phyloP scores from a whole-genome alignment of 495 filamentous ascomycete species.

The Penicillium diatomitis region DNA sequence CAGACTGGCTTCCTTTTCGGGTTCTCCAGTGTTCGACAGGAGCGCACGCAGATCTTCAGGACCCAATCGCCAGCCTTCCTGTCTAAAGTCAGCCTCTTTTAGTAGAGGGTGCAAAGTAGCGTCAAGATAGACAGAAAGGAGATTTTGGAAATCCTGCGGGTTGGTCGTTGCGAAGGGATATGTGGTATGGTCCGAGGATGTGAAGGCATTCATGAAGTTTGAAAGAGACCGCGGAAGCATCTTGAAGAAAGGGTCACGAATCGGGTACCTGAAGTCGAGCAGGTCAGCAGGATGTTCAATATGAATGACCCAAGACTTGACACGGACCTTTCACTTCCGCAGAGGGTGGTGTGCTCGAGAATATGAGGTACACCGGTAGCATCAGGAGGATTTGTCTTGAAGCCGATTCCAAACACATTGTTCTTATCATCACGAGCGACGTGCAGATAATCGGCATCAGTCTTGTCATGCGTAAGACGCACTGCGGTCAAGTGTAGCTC shows the following conservation, averaged over 20 bases:
- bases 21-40: slow-evolving; percentile 29
- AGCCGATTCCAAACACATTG: slow-evolving; percentile 98
- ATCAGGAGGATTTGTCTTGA: slow-evolving; percentile 97
- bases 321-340: slow-evolving; percentile 85
- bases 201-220: slow-evolving; percentile 99
- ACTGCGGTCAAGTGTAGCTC: slow-evolving; percentile 89
- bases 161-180: slow-evolving; percentile 99
- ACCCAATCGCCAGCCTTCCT: slow-evolving; percentile 94
- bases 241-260: slow-evolving; percentile 98
- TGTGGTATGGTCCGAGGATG: slow-evolving; percentile 89
- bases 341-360: slow-evolving; percentile 91
- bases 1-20: slow-evolving; percentile 21
- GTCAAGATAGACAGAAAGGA: slow-evolving; percentile 94
- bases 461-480: slow-evolving; percentile 84
- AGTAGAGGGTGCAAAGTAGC: slow-evolving; percentile 84
- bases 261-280: slow-evolving; percentile 59
- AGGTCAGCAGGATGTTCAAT: slow-evolving; percentile 13
- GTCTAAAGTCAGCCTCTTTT: slow-evolving; percentile 82
- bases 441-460: slow-evolving; percentile 91
- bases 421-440: slow-evolving; percentile 91
- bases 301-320: not conserved
- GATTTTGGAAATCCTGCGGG: slow-evolving; percentile 83
- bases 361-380: slow-evolving; percentile 96
- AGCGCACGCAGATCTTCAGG: slow-evolving; percentile 70
- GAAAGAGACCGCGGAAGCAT: slow-evolving; percentile 96